Evolutionary conservation across 2,329 filamentous ascomycete species (phyloP).

Genomic region (Chaetothyriales sp.): DNA sequence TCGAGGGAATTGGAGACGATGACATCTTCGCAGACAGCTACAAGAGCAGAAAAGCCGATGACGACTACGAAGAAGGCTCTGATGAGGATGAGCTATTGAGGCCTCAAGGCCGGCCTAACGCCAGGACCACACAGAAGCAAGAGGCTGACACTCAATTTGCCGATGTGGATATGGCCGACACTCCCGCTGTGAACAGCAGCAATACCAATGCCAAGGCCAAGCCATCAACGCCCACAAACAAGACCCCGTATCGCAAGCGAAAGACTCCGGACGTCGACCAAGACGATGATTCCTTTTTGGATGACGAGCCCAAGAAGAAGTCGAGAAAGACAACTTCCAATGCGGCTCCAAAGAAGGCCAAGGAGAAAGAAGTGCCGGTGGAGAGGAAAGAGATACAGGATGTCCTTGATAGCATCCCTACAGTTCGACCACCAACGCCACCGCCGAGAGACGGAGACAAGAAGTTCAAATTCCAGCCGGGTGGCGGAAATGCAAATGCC

Average conservation of each 20-base stretch:
- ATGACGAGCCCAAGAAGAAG: slow-evolving; percentile 41
- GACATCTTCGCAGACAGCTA: slow-evolving; percentile 71
- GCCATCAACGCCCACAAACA: slow-evolving; percentile 20
- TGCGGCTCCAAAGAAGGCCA: slow-evolving; percentile 32
- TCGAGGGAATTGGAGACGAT: slow-evolving; percentile 52
- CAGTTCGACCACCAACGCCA: slow-evolving; percentile 68
- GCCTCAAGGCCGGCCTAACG: slow-evolving; percentile 5
- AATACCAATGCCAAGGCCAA: slow-evolving; percentile 25
- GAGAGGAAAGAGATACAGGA: slow-evolving; percentile 64
- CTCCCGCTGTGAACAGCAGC: slow-evolving; percentile 16
- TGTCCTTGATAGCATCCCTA: slow-evolving; percentile 79
- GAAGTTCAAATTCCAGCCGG: slow-evolving; percentile 60
- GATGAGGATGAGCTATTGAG: slow-evolving; percentile 35
- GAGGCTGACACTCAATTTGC: slow-evolving; percentile 22
- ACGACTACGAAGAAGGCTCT: slow-evolving; percentile 55
- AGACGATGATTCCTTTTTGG: slow-evolving; percentile 20
- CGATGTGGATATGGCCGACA: slow-evolving; percentile 15
- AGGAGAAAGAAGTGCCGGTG: slow-evolving; percentile 51
- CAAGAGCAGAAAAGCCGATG: slow-evolving; percentile 49
- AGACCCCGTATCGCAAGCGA: slow-evolving; percentile 34
- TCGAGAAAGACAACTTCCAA: slow-evolving; percentile 24
- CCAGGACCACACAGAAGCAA: slow-evolving; percentile 15
- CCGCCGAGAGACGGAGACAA: slow-evolving; percentile 52
- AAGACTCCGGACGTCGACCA: slow-evolving; percentile 44
- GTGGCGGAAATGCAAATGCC: slow-evolving; percentile 41